These are phyloP conservation scores for Cotoneaster glaucophyllus DNA, from an alignment of 306 rosid genomes.

Conservation along the genomic window DNA sequence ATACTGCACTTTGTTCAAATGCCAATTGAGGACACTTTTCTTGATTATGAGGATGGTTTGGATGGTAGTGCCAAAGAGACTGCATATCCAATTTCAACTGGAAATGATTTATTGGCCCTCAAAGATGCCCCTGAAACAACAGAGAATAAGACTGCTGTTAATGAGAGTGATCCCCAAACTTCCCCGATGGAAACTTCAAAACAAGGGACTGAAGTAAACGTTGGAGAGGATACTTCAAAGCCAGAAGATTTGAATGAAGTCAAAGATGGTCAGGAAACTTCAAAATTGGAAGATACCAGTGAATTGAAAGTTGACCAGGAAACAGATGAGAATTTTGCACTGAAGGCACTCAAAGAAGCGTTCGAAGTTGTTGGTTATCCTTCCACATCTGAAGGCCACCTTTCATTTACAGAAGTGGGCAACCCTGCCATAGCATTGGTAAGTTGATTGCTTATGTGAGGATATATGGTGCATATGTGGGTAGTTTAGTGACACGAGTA, in stretches of 20 bases:
- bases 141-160: constrained; percentile 33
- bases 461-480: constrained; percentile 1
- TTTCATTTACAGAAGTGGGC: constrained; percentile 79
- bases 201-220: constrained; percentile 37
- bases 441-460: constrained; percentile 31
- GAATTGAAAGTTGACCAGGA: constrained; percentile 37
- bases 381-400: constrained; percentile 50
- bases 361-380: constrained; percentile 78
- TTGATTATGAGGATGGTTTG: constrained; percentile 43
- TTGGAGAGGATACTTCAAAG: constrained; percentile 33
- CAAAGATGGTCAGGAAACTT: constrained; percentile 38
- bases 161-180: constrained; percentile 32
- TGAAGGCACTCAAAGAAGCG: constrained; percentile 75
- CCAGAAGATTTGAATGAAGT: constrained; percentile 37
- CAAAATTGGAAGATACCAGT: constrained; percentile 36
- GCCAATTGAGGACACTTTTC: constrained; percentile 86
- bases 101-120: constrained; percentile 36
- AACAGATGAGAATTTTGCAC: constrained; percentile 42
- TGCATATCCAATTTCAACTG: constrained; percentile 37
- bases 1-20: constrained; percentile 90
- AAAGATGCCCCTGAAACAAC: constrained; percentile 43
- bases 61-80: constrained; percentile 49
- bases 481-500: background rate
- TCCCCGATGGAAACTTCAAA: constrained; percentile 35
- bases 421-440: constrained; percentile 94